phyloP scores from a whole-genome alignment of 352 stramenopile genomes.

The Globisporangium cederbergense region DNA sequence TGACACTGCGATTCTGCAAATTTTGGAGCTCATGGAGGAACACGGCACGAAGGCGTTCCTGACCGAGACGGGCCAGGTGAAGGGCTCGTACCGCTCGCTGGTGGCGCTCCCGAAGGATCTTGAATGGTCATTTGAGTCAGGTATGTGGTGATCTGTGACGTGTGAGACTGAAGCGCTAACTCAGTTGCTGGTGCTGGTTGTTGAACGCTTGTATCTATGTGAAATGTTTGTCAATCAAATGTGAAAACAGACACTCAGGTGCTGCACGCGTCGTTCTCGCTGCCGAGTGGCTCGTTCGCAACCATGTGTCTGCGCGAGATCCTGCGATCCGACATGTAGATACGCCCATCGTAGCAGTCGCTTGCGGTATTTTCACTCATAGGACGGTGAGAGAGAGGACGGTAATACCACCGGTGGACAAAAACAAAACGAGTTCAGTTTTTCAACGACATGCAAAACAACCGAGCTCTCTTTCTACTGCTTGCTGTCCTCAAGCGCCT shows the following conservation, averaged over 20 bases:
- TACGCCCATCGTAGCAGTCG: too few relatives aligned
- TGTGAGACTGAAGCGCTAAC: slow-evolving; percentile 5
- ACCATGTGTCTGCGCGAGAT: slow-evolving; percentile 80
- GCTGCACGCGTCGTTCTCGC: slow-evolving; percentile 47
- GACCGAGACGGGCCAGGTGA: slow-evolving; percentile 36
- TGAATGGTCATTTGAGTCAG: slow-evolving; percentile 34
- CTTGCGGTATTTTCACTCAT: not conserved
- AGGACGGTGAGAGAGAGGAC: not conserved
- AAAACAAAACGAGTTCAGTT: slow-evolving; percentile 7
- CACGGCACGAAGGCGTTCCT: slow-evolving; percentile 43
- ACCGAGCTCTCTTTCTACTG: slow-evolving; percentile 14
- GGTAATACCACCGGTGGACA: not conserved
- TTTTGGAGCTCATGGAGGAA: slow-evolving; percentile 37
- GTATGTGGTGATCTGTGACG: slow-evolving; percentile 8
- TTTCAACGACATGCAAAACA: slow-evolving; percentile 2
- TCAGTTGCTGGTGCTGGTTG: not conserved
- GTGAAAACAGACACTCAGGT: slow-evolving; percentile 2
- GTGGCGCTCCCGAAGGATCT: slow-evolving; percentile 42
- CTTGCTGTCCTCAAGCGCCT: slow-evolving; percentile 69
- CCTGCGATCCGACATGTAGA: slow-evolving; percentile 38
- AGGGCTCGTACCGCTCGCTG: slow-evolving; percentile 57
- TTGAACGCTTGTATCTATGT: not conserved
- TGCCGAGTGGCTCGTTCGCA: slow-evolving; percentile 65
- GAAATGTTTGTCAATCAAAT: not conserved
- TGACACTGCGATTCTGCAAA: slow-evolving; percentile 5